Conservation (phyloP, 352 stramenopile species). For the Blastocystis sp. region DNA sequence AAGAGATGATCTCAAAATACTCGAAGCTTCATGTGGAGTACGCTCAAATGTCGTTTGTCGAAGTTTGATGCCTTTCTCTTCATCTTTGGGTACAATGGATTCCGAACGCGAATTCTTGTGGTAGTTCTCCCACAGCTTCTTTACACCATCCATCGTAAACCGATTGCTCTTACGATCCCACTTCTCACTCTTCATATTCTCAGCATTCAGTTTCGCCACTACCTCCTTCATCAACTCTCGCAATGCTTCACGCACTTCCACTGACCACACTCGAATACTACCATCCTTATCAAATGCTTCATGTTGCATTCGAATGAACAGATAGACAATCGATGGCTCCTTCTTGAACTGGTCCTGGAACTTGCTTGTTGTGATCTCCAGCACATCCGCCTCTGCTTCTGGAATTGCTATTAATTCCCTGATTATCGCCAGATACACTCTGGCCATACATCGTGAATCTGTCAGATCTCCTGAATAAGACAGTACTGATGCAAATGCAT, state of each 20-base stretch:
- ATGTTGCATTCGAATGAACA: conserved; percentile 29
- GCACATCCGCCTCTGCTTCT: neutral
- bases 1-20: too few relatives aligned
- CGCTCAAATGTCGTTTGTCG: neutral
- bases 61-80: neutral
- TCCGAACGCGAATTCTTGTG: too few relatives aligned
- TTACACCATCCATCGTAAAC: neutral
- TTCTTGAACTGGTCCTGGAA: conserved; percentile 27
- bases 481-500: neutral
- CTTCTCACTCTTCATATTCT: neutral
- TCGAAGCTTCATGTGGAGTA: too few relatives aligned
- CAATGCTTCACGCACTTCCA: neutral
- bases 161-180: conserved; percentile 11
- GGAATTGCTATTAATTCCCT: neutral
- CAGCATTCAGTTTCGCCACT: neutral
- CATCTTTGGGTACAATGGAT: too few relatives aligned
- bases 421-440: neutral
- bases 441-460: neutral
- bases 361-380: neutral
- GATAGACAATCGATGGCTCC: neutral
- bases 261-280: neutral
- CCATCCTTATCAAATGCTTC: neutral
- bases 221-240: neutral
- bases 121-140: neutral
- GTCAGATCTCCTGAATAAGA: conserved; percentile 1